These are phyloP conservation scores for Penicillium sp. DNA, from an alignment of 2,329 filamentous ascomycete species.

Conservation along the genomic window DNA sequence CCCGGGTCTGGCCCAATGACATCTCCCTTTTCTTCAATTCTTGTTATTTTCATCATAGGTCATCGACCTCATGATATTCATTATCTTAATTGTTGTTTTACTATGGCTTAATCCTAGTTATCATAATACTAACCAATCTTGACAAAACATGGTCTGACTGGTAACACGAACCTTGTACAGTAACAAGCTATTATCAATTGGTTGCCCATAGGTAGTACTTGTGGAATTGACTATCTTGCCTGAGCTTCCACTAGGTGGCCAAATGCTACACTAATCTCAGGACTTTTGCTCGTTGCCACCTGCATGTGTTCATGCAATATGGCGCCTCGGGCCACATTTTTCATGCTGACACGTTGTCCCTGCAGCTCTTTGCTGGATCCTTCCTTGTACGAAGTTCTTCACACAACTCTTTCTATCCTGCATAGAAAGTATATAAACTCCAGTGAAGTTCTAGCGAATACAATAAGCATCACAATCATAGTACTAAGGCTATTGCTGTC, in stretches of 20 bases:
- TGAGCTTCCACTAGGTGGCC: slow-evolving; percentile 47
- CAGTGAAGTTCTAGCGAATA: too few species aligned
- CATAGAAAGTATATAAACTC: too few species aligned
- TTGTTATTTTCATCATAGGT: background rate
- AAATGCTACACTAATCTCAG: slow-evolving; percentile 34
- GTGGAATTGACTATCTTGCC: slow-evolving; percentile 44
- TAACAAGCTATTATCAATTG: too few species aligned
- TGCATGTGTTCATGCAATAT: slow-evolving; percentile 49
- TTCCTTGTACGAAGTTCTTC: slow-evolving; percentile 56
- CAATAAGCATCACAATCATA: slow-evolving; percentile 40
- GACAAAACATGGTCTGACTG: slow-evolving; percentile 51
- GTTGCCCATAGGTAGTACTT: slow-evolving; percentile 35
- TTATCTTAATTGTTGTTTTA: background rate
- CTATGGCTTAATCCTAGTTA: background rate
- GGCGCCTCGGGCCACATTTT: slow-evolving; percentile 55
- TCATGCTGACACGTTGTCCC: slow-evolving; percentile 51
- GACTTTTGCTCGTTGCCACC: slow-evolving; percentile 12
- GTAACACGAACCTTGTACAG: slow-evolving; percentile 46
- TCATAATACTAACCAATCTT: slow-evolving; percentile 39
- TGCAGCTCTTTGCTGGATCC: slow-evolving; percentile 57
- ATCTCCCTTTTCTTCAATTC: background rate
- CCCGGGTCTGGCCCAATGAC: background rate
- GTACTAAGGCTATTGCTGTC: background rate
- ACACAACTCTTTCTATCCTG: slow-evolving; percentile 28
- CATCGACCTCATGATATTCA: background rate